These are phyloP conservation scores for Apodospora peruviana DNA, from an alignment of 495 filamentous ascomycete genomes.

Conservation along the genomic window DNA sequence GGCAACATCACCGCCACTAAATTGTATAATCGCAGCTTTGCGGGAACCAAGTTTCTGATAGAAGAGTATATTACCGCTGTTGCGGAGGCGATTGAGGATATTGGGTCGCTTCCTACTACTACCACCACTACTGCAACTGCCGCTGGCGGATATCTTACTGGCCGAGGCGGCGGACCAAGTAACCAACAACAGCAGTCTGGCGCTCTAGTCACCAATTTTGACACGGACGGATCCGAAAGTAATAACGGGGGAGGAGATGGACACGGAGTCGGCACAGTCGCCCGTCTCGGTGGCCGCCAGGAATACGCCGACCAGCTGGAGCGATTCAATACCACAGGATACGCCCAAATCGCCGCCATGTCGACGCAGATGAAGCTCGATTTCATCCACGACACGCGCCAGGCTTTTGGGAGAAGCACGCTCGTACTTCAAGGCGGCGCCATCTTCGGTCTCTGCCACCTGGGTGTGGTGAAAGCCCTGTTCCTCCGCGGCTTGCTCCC, in stretches of 20 bases:
- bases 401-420: conserved; percentile 82
- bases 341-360: conserved; percentile 29
- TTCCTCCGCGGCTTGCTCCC: conserved; percentile 80
- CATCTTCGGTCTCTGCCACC: conserved; percentile 86
- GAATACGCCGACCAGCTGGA: neutral
- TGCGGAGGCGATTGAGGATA: conserved; percentile 70
- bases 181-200: neutral
- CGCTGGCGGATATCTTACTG: neutral
- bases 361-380: conserved; percentile 83
- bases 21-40: conserved; percentile 79
- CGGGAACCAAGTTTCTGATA: conserved; percentile 84
- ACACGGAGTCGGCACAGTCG: neutral
- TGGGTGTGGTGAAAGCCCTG: conserved; percentile 86
- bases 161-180: neutral
- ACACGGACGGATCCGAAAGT: neutral
- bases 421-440: conserved; percentile 86
- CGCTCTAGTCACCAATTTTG: neutral
- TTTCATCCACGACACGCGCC: conserved; percentile 81
- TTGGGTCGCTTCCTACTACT: conserved; percentile 64
- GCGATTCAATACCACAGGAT: neutral
- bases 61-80: conserved; percentile 87
- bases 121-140: neutral
- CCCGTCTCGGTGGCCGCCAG: neutral
- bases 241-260: neutral
- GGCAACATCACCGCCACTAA: conserved; percentile 84